Percentiles rank a stretch among this genome's conserved stretches.
phyloP scores from a whole-genome alignment of 2,329 filamentous ascomycete species.

The Fusarium domesticum region DNA sequence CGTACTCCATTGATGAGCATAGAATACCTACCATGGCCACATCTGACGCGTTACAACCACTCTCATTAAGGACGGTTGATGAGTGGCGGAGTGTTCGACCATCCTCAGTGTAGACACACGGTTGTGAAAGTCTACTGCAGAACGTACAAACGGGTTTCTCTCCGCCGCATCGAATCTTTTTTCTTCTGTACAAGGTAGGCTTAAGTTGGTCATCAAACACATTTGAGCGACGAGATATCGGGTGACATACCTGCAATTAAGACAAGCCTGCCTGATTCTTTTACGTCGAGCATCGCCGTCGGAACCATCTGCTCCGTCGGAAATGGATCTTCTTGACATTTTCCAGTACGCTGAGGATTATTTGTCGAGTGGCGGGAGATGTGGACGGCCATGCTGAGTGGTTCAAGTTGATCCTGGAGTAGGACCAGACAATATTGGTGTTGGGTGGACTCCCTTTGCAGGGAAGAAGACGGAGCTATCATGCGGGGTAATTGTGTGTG shows the following conservation, averaged over 20 bases:
- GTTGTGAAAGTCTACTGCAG: background rate
- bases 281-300: background rate
- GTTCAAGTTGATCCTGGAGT: too few relatives aligned
- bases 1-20: background rate
- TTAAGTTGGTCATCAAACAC: too few relatives aligned
- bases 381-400: background rate
- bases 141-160: conserved; percentile 1
- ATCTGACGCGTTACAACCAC: background rate
- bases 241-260: conserved; percentile 6
- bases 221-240: too few relatives aligned
- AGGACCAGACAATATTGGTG: background rate
- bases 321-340: background rate
- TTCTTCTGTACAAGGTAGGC: too few relatives aligned
- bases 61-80: too few relatives aligned
- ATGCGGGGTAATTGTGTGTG: background rate
- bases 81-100: background rate
- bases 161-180: conserved; percentile 14
- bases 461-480: too few relatives aligned
- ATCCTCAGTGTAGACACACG: background rate
- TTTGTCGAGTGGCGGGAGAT: background rate
- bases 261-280: conserved; percentile 15
- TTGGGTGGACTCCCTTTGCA: background rate
- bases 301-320: background rate
- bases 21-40: background rate
- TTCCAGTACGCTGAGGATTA: too few relatives aligned